phyloP scores from a whole-genome alignment of 345 rosid species.

The Eucalyptus globulus region DNA sequence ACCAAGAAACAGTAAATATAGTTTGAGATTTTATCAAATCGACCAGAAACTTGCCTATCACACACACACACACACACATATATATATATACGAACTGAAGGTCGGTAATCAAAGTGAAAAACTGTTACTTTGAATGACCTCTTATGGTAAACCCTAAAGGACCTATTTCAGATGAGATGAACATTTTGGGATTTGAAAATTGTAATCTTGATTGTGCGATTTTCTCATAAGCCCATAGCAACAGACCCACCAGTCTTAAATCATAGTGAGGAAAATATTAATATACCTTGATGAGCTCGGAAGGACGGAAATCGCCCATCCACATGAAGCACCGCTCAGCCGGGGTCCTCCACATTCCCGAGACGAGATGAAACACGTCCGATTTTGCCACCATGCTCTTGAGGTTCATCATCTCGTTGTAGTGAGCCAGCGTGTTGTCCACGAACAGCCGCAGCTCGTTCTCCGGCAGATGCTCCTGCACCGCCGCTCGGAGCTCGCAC shows the following conservation, averaged over 20 bases:
- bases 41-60: neutral
- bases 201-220: neutral
- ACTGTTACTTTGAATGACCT: neutral
- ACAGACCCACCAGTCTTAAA: neutral
- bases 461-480: conserved; percentile 78
- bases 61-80: too few relatives aligned
- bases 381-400: conserved; percentile 68
- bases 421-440: conserved; percentile 69
- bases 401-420: conserved; percentile 67
- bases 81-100: neutral
- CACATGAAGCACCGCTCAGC: conserved; percentile 99
- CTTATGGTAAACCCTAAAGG: neutral
- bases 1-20: neutral
- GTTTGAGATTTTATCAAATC: neutral
- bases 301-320: conserved; percentile 97
- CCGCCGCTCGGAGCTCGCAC: conserved; percentile 85
- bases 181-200: neutral
- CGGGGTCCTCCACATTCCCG: conserved; percentile 97
- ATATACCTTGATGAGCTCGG: conserved; percentile 87
- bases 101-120: neutral
- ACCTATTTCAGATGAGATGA: neutral
- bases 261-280: neutral
- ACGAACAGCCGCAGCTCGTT: conserved; percentile 82
- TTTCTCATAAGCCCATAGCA: neutral
- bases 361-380: conserved; percentile 86